Base-by-base conservation (phyloP, 768 basidiomycete species). In the Calocybe indica region DNA sequence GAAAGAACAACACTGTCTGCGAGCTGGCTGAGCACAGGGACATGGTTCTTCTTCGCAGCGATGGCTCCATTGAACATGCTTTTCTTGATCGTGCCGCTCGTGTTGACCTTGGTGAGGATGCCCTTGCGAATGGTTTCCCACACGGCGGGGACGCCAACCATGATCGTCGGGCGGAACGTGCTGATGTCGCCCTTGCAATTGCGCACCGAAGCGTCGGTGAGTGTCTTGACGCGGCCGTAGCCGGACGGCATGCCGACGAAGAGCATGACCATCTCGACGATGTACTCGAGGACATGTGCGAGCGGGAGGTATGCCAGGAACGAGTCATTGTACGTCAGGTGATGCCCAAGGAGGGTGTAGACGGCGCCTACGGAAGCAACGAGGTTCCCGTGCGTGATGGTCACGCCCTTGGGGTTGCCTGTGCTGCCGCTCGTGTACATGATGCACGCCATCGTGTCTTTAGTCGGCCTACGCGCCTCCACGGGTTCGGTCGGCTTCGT, bases 81-180 rank as follows among this genome's bases (percentile, higher is more conserved):
- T 69, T 83, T 86, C 73, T 79, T 88, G 57, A 92, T 11, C 1
- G 66, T 37, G 7, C 90, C 85, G 1, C 82, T 68, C 3, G 78
- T 59, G 49, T 90, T 79, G 45, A 97, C 83, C 66, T 92, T 92
- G 50, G 74, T 62, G 7, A 92, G 58, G 61, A 99, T 94, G 31
- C 93, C 93, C 71, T 99, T 99, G 50, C 94, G 83, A 54, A 97
- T 97, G 46, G 82, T 85, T 67, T 99, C 95, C 92, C 92, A 99
- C 1, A 98, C 88, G 2, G 93, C 90, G 1, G 95, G 95, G 1
- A 98, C 95, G 45, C 92, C 95, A 45, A 91, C 80, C 79, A 98
- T 84, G 67, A 96, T 83, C n/a, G 83, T 76, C 5, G 95, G 95
- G 37, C 74, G 69, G 73, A 96, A 88, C 9, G 82, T 75, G 45